phyloP scores from a whole-genome alignment of 2,329 filamentous ascomycete genomes.

The Cytospora mali region DNA sequence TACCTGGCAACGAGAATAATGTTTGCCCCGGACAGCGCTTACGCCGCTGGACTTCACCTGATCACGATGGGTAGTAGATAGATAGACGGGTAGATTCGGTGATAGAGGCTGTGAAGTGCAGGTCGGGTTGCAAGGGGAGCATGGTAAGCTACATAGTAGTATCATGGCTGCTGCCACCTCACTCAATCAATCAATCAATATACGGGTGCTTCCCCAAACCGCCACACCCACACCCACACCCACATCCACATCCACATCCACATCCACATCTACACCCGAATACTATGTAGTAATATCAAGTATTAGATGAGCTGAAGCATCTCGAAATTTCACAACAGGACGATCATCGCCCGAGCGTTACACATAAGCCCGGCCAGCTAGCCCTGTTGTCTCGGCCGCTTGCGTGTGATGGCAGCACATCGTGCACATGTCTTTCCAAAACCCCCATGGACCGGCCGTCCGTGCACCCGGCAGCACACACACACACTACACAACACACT shows the following conservation, averaged over 20 bases:
- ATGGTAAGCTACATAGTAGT: too few relatives aligned
- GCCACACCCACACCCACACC: not conserved
- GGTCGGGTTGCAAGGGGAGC: not conserved
- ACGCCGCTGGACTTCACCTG: not conserved
- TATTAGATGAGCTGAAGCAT: not conserved
- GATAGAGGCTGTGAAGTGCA: not conserved
- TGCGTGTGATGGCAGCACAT: slow-evolving; percentile 18
- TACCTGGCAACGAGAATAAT: not conserved
- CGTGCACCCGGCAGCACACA: slow-evolving; percentile 6
- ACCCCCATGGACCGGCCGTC: slow-evolving; percentile 5
- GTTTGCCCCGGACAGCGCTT: slow-evolving; percentile 6
- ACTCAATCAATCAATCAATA: too few relatives aligned
- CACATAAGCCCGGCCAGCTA: slow-evolving; percentile 3
- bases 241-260: too few relatives aligned
- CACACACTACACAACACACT: too few relatives aligned
- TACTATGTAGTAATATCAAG: not conserved
- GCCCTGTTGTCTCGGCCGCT: slow-evolving; percentile 16
- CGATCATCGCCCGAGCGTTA: not conserved
- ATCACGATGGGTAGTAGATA: too few relatives aligned
- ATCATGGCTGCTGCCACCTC: not conserved
- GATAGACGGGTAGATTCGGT: not conserved
- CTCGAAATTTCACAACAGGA: not conserved
- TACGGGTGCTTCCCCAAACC: not conserved
- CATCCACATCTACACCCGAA: not conserved
- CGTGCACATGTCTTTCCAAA: slow-evolving; percentile 8